Percentiles rank a stretch among this genome's conserved stretches.
Evolutionary conservation across 148 eudicot species (phyloP).

Genomic region (Cornus kousa): DNA sequence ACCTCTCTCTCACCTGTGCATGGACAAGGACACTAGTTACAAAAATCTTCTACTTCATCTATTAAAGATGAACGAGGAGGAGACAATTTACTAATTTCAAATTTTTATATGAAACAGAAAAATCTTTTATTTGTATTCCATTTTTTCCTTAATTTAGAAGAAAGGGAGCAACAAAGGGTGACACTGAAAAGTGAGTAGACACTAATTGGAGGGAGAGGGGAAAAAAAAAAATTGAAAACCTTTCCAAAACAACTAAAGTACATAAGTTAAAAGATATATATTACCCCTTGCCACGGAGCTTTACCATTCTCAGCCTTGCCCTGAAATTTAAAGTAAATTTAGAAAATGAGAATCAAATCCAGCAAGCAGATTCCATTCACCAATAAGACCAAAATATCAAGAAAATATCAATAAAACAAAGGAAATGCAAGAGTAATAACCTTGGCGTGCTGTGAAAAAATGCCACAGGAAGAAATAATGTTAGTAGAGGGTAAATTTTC

Average conservation of each 20-base stretch:
- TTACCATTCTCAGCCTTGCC: slow-evolving; percentile 74
- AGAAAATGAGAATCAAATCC: slow-evolving; percentile 8
- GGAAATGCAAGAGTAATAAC: neutral
- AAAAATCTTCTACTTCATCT: neutral
- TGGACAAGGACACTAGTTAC: neutral
- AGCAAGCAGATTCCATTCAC: slow-evolving; percentile 1
- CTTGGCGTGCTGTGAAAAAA: no score
- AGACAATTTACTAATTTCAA: no score
- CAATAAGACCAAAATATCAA: neutral
- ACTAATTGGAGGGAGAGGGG: neutral
- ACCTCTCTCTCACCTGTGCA: slow-evolving; percentile 75
- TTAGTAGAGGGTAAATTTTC: no score
- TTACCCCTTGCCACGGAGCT: slow-evolving; percentile 96
- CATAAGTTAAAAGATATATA: neutral
- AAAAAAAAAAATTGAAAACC: neutral
- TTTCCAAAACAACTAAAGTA: neutral
- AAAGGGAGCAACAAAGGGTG: neutral
- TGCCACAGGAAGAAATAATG: no score
- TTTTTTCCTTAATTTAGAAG: neutral
- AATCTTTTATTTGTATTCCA: neutral
- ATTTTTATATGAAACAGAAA: no score
- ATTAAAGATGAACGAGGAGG: neutral
- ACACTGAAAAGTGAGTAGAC: neutral
- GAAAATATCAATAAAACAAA: slow-evolving; percentile 7
- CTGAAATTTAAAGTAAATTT: slow-evolving; percentile 33